Percentiles rank a stretch among this genome's conserved stretches.
Evolutionary conservation across 2,329 filamentous ascomycete genomes (phyloP).

Genomic region (Fusarium buharicum): DNA sequence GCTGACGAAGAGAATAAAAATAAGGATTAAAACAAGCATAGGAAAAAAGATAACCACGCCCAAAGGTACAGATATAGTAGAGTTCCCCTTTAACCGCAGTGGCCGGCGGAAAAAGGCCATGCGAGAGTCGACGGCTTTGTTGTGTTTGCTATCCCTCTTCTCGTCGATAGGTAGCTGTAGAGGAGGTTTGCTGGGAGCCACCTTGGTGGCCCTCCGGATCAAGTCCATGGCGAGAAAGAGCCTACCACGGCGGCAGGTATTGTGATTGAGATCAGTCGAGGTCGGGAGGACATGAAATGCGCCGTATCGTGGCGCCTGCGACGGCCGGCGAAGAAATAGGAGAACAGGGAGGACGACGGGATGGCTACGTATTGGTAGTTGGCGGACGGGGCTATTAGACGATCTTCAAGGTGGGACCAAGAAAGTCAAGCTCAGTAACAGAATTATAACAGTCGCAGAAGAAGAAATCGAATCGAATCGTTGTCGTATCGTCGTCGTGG

Average conservation of each 20-base stretch:
- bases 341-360: slow-evolving; percentile 19
- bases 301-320: slow-evolving; percentile 44
- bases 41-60: slow-evolving; percentile 94
- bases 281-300: slow-evolving; percentile 42
- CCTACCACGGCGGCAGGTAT: slow-evolving; percentile 56
- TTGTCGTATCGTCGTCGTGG: slow-evolving; percentile 37
- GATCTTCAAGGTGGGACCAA: slow-evolving; percentile 24
- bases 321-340: slow-evolving; percentile 33
- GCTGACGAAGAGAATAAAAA: slow-evolving; percentile 87
- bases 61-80: slow-evolving; percentile 89
- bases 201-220: slow-evolving; percentile 65
- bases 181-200: slow-evolving; percentile 56
- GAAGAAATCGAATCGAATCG: slow-evolving; percentile 8
- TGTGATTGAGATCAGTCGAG: slow-evolving; percentile 46
- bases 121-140: slow-evolving; percentile 57
- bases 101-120: slow-evolving; percentile 87
- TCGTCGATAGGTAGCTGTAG: slow-evolving; percentile 61
- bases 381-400: slow-evolving; percentile 23
- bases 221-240: slow-evolving; percentile 62
- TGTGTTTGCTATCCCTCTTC: slow-evolving; percentile 56
- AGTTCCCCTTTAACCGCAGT: slow-evolving; percentile 90
- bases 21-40: slow-evolving; percentile 88
- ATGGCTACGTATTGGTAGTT: background rate
- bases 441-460: slow-evolving; percentile 20
- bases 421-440: slow-evolving; percentile 1